Evolutionary conservation across 805 yeast species (phyloP), one percentile per base, ranked within the genome.

Genomic region (Pichia cephalocereana): DNA sequence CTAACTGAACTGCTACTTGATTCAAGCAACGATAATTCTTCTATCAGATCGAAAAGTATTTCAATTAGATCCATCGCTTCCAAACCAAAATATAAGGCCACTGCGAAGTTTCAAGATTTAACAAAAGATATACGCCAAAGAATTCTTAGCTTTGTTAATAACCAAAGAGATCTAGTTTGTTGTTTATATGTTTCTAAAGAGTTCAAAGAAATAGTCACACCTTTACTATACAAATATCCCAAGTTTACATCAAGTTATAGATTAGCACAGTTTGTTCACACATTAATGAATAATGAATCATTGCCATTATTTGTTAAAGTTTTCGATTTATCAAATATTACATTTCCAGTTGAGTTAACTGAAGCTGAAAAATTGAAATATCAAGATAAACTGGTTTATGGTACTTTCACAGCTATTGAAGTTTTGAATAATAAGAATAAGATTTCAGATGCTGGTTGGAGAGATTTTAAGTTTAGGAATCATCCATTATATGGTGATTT

Each of bases 391-490:
- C 34, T 58, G 23, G 41, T 52, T 2, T 50, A 49, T 32, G 60
- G 54, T 2, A 50, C 53, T 10, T 47, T 45, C 31, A 45, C 50
- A n/a, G 44, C 43, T 9, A 43, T 19, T 10, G 53, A 51, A 10
- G 15, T 51, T 15, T 28, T 51, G n/a, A 38, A 31, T 28, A 46
- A 46, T 36, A 52, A 52, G 23, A 53, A 57, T 12, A 49, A 53
- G 18, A 52, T 54, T 40, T 75, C 81, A 2, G 65, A 76, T 45
- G 96, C 96, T 0, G 83, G 91, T 10, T 88, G 96, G 96, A 74
- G 96, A 60, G 96, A 88, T 62, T 88, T 96, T 95, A 83, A 86
- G 58, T 82, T 75, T 57, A 74, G 86, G 52, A 76, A 75, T 45
- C 89, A 83, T 63, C 86, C 91, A 1, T 62, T 85, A 36, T 83